Evolutionary conservation across 768 basidiomycete species (phyloP).

Genomic region (Chalciporus piperatus): DNA sequence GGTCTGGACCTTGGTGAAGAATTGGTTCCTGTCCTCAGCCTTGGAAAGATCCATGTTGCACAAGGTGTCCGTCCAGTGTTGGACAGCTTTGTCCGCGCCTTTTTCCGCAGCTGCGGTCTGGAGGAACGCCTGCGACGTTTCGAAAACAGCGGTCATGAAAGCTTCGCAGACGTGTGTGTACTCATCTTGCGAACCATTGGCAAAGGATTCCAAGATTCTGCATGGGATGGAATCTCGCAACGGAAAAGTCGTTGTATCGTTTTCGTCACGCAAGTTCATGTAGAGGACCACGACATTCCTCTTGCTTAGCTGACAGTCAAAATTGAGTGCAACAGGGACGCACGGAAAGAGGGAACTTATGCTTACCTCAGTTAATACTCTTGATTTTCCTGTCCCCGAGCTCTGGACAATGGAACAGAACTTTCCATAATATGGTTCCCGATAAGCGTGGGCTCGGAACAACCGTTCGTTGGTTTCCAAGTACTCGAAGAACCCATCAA

Average conservation of each 20-base stretch:
- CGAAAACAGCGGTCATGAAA: constrained; percentile 16
- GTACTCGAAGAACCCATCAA: constrained; percentile 20
- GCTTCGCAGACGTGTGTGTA: constrained; percentile 9
- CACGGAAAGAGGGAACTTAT: too few species aligned
- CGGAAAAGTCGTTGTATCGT: constrained; percentile 16
- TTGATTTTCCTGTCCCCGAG: not conserved
- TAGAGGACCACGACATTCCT: constrained; percentile 17
- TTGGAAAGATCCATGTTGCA: too few species aligned
- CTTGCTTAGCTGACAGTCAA: constrained; percentile 1
- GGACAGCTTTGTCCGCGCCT: too few species aligned
- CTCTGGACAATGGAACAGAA: too few species aligned
- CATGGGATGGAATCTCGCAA: constrained; percentile 12
- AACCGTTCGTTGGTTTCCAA: constrained; percentile 8
- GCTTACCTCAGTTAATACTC: too few species aligned
- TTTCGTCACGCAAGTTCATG: constrained; percentile 9
- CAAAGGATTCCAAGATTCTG: constrained; percentile 9
- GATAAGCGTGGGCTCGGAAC: not conserved
- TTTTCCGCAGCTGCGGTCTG: too few species aligned
- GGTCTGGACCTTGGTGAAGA: too few species aligned
- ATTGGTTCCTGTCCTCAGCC: too few species aligned
- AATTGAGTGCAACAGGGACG: not conserved
- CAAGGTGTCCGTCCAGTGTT: too few species aligned
- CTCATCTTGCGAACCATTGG: not conserved
- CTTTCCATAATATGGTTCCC: too few species aligned
- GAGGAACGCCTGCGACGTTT: not conserved